phyloP scores from a whole-genome alignment of 352 stramenopile genomes.

The Phytopythium montanum region DNA sequence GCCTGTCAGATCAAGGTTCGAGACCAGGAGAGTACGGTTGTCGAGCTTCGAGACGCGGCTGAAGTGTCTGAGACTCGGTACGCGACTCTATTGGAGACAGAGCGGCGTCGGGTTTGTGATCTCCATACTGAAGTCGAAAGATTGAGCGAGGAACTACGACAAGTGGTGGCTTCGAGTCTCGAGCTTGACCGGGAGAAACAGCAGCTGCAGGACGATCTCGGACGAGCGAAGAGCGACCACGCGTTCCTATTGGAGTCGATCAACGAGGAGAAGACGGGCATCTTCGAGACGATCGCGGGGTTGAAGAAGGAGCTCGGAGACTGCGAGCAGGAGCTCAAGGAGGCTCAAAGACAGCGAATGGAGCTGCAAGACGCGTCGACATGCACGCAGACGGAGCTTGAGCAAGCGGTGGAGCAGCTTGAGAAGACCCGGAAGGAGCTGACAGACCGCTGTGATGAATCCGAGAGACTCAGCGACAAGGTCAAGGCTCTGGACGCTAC shows the following conservation, averaged over 20 bases:
- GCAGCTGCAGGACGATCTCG: slow-evolving; percentile 2
- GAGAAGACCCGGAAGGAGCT: neutral
- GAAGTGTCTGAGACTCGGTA: neutral
- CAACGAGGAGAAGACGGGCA: slow-evolving; percentile 6
- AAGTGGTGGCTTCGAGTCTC: neutral
- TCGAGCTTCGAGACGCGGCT: neutral
- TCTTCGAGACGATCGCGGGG: neutral
- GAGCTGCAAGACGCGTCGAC: neutral
- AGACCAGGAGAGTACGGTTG: neutral
- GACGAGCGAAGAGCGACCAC: neutral
- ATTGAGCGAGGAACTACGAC: slow-evolving; percentile 1
- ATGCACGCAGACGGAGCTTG: neutral
- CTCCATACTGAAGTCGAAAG: slow-evolving; percentile 17
- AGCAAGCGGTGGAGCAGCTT: neutral
- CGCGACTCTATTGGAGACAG: neutral
- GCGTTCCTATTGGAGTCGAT: slow-evolving; percentile 1
- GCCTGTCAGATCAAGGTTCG: neutral
- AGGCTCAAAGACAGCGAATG: neutral
- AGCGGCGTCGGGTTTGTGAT: slow-evolving; percentile 8
- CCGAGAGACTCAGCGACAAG: neutral
- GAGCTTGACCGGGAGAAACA: slow-evolving; percentile 5
- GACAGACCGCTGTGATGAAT: neutral
- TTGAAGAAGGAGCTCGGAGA: neutral
- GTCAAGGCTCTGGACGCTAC: neutral
- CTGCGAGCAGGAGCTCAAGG: neutral